A percentile compares a stretch with the other conserved stretches of the same genome.
These are phyloP conservation scores for Botryotinia narcissicola DNA, from an alignment of 2,329 filamentous ascomycete genomes.

Conservation along the genomic window DNA sequence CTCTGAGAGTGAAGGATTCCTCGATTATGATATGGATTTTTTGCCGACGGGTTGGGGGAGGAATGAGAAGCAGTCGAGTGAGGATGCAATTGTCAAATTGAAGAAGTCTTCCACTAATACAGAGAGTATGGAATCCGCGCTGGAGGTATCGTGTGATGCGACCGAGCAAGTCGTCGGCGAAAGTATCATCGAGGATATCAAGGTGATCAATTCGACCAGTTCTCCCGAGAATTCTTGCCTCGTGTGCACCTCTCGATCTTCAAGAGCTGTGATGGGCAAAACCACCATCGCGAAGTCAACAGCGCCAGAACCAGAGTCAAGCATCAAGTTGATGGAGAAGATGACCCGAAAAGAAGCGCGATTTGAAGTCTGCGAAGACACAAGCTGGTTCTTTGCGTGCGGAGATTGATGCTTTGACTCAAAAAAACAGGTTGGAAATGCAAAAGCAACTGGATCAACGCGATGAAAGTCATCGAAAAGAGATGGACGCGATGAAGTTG, in stretches of 20 bases:
- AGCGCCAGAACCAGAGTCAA: not conserved
- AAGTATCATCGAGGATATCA: not conserved
- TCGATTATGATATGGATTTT: constrained; percentile 5
- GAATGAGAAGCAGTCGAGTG: not conserved
- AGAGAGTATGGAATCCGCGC: not conserved
- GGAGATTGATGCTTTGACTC: not conserved
- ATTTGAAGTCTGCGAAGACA: not conserved
- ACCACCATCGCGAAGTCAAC: not conserved
- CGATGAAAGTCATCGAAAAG: not conserved
- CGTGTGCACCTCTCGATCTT: not conserved
- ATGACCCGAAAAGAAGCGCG: not conserved
- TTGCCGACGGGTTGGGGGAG: not conserved
- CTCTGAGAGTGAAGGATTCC: not conserved
- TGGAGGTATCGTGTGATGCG: rapidly evolving
- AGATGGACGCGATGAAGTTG: not conserved
- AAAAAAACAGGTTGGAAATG: not conserved
- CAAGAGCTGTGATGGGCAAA: not conserved
- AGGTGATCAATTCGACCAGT: rapidly evolving
- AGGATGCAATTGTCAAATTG: not conserved
- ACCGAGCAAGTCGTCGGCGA: not conserved
- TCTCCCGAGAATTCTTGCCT: not conserved
- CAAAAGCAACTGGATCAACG: not conserved
- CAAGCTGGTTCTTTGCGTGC: not conserved
- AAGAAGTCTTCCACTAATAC: not conserved
- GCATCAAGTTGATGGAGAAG: not conserved